Conservation (phyloP, 2,329 filamentous ascomycete species). For the Alternaria gaisen region DNA sequence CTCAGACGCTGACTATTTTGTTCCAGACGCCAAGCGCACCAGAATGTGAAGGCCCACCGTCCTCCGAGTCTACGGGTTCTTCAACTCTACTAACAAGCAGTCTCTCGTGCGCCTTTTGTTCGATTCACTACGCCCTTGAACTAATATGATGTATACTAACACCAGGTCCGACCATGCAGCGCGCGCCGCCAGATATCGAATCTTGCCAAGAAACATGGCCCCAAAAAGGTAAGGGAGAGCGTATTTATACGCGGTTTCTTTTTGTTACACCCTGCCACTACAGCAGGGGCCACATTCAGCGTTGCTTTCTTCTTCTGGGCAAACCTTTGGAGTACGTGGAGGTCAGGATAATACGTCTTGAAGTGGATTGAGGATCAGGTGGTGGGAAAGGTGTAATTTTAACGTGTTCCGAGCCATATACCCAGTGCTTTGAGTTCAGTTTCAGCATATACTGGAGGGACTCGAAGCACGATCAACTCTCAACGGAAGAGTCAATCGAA, state of each 20-base stretch:
- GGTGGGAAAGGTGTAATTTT: not conserved
- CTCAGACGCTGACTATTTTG: constrained; percentile 19
- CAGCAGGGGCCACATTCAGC: constrained; percentile 1
- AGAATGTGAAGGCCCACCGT: constrained; percentile 39
- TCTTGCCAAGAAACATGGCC: not conserved
- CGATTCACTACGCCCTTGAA: constrained; percentile 5
- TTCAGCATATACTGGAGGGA: not conserved
- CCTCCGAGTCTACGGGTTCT: constrained; percentile 24
- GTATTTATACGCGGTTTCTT: constrained; percentile 11
- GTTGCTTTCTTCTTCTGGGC: constrained; percentile 4
- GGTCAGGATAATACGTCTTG: not conserved
- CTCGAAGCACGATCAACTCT: not conserved
- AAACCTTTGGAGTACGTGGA: not conserved
- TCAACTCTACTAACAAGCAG: constrained; percentile 32
- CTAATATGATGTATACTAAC: constrained; percentile 17
- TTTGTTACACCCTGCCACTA: constrained; percentile 5
- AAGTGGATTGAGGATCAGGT: not conserved
- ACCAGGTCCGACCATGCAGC: constrained; percentile 10
- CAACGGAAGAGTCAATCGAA: not conserved
- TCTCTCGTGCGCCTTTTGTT: constrained; percentile 8
- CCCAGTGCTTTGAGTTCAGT: constrained; percentile 10
- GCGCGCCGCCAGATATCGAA: not conserved
- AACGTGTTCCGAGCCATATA: constrained; percentile 13
- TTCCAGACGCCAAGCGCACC: constrained; percentile 43
- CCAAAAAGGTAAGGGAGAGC: constrained; percentile 17